Evolutionary conservation across 2,329 filamentous ascomycete species (phyloP).

Genomic region (Dactylellina drechsleri): DNA sequence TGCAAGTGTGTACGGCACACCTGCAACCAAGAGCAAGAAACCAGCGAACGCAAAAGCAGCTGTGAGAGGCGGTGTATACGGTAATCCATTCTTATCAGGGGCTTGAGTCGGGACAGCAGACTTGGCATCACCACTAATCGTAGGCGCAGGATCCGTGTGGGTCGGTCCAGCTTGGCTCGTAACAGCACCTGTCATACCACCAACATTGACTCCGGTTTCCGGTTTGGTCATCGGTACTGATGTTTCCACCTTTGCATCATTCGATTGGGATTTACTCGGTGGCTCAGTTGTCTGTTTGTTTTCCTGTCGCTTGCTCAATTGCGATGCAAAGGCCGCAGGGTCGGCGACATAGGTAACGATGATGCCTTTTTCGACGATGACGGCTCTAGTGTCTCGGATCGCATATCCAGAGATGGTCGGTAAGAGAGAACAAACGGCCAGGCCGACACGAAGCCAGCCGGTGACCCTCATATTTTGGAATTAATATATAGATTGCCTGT

Average conservation of each 20-base stretch:
- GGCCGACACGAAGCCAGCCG: conserved; percentile 45
- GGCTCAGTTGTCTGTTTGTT: conserved; percentile 14
- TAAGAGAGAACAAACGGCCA: conserved; percentile 43
- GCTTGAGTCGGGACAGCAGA: conserved; percentile 17
- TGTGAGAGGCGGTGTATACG: conserved; percentile 78
- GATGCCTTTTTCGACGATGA: conserved; percentile 39
- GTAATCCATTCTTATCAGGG: conserved; percentile 65
- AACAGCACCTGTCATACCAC: conserved; percentile 1
- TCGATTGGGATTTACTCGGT: conserved; percentile 2
- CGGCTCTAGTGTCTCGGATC: conserved; percentile 36
- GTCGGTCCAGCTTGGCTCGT: conserved; percentile 9
- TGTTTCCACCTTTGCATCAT: conserved; percentile 6
- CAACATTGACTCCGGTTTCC: not conserved
- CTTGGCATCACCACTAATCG: conserved; percentile 12
- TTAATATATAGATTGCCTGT: too few relatives aligned
- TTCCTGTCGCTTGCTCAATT: conserved; percentile 33
- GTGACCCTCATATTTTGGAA: conserved; percentile 40
- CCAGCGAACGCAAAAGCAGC: conserved; percentile 84
- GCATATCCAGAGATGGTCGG: conserved; percentile 44
- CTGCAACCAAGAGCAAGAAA: conserved; percentile 77
- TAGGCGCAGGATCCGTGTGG: conserved; percentile 21
- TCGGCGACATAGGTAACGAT: conserved; percentile 49
- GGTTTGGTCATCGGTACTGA: not conserved
- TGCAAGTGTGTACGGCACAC: conserved; percentile 76
- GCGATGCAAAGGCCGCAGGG: conserved; percentile 23